phyloP scores from a whole-genome alignment of 2,329 filamentous ascomycete genomes.

The Fusarium bulbicola region DNA sequence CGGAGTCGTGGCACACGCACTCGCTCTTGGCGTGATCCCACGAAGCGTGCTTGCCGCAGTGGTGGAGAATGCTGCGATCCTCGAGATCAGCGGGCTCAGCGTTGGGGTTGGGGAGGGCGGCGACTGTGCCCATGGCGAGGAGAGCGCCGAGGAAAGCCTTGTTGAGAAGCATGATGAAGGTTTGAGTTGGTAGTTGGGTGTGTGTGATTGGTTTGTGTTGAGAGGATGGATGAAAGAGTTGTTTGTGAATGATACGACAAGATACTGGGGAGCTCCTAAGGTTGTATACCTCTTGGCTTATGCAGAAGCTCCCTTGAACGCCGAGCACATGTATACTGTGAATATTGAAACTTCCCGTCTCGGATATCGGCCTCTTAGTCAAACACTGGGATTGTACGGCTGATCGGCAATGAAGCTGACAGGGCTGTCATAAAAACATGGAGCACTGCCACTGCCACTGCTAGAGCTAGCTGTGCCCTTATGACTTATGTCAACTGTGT shows the following conservation, averaged over 20 bases:
- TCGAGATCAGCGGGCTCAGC: not conserved
- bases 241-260: not conserved
- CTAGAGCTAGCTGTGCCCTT: not conserved
- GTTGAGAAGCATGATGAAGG: slow-evolving; percentile 21
- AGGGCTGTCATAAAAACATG: not conserved
- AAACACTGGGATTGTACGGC: not conserved
- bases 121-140: slow-evolving; percentile 11
- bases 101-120: slow-evolving; percentile 14
- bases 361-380: not conserved
- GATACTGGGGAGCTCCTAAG: too few species aligned
- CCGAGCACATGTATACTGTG: not conserved
- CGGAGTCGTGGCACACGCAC: slow-evolving; percentile 17
- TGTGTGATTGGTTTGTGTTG: not conserved
- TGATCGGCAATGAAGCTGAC: not conserved
- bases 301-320: too few species aligned
- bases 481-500: not conserved
- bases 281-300: not conserved
- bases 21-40: slow-evolving; percentile 1
- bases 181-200: not conserved
- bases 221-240: not conserved
- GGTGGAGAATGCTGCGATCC: slow-evolving; percentile 14
- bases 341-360: not conserved
- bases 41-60: slow-evolving; percentile 15
- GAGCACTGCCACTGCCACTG: not conserved
- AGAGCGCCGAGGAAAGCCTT: slow-evolving; percentile 7